Base-by-base conservation (phyloP, 2,329 filamentous ascomycete species). In the Pyricularia grisea region DNA sequence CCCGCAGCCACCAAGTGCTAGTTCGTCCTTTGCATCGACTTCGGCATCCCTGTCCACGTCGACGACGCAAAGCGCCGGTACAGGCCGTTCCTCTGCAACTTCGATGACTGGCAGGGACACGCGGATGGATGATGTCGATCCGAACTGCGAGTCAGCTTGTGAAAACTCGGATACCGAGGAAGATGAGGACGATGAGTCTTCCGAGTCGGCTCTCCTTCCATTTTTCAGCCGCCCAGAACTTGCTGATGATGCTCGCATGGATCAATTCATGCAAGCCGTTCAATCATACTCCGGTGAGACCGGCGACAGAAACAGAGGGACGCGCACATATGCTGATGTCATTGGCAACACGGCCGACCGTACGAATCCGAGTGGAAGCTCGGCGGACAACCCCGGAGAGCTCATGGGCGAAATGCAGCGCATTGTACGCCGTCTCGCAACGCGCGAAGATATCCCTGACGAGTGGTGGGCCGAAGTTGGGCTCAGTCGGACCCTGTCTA, bases 21-120 rank as follows among this genome's bases (percentile, higher is more conserved):
- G 91, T 33, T 94, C 93, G 0, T 97, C 93, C 0, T 97, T 97
- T 76, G 86, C 89, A 0, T 94, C 92, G 11, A 84, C 84, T 1
- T 81, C 81, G n/a, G 81, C 84, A 4, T 82, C 83, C 58, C 82
- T 82, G 14, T 85, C 85, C 0, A 79, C 78, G 3, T 76, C 75
- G 2, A 75, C 77, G 3, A 81, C 83, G 0, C 83, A 83, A 71
- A 79, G 76, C 68, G 78, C 79, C 1, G 79, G 30, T 23, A 27
- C 77, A 0, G 75, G 75, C 3, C 75, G 75, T 64, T 84, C 86
- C 0, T 82, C 83, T 25, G 79, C 79, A 70, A 84, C 82, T 2
- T 82, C 81, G 31, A 80, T 83, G 66, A 83, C 78, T 2, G 77
- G 75, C 10, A 80, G 79, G 1, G 81, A 79, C 27, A 73, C 71